phyloP scores from a whole-genome alignment of 1,139 yeast genomes.

The Nematodospora anomalae region DNA sequence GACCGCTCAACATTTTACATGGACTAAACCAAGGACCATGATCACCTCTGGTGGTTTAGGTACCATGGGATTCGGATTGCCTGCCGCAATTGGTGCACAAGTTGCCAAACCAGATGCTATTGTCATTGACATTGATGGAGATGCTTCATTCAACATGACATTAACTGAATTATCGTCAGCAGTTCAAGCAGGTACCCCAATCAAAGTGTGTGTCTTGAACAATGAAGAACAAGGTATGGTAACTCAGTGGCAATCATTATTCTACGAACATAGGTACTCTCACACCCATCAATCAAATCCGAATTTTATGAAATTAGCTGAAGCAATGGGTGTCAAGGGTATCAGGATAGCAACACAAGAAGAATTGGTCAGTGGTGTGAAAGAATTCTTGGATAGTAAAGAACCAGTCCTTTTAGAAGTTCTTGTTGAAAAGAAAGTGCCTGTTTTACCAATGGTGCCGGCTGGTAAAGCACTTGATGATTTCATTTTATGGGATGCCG shows the following conservation, averaged over 20 bases:
- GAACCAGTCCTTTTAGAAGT: conserved; percentile 94
- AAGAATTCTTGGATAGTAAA: conserved; percentile 68
- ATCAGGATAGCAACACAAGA: conserved; percentile 69
- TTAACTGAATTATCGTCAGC: conserved; percentile 90
- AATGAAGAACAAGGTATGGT: conserved; percentile 99
- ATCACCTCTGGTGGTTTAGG: conserved; percentile 98
- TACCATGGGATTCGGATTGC: conserved; percentile 97
- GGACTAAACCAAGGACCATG: conserved; percentile 89
- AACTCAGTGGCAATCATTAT: conserved; percentile 97
- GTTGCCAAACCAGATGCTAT: conserved; percentile 91
- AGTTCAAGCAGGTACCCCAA: conserved; percentile 88
- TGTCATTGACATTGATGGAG: conserved; percentile 97
- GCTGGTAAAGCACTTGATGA: conserved; percentile 94
- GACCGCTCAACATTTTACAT: conserved; percentile 97
- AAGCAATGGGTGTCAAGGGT: conserved; percentile 89
- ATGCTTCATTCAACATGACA: conserved; percentile 97
- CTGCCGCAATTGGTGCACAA: conserved; percentile 98
- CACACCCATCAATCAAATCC: conserved; percentile 97
- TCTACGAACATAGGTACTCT: conserved; percentile 93
- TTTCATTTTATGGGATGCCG: conserved; percentile 81
- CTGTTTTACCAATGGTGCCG: conserved; percentile 98
- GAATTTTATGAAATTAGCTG: conserved; percentile 87
- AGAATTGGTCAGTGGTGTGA: conserved; percentile 58
- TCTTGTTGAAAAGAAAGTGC: conserved; percentile 90
- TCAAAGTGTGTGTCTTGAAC: conserved; percentile 84